Percentiles rank a stretch among this genome's conserved stretches.
These are phyloP conservation scores for Colletotrichum sp. DNA, from an alignment of 2,329 filamentous ascomycete species.

Conservation along the genomic window DNA sequence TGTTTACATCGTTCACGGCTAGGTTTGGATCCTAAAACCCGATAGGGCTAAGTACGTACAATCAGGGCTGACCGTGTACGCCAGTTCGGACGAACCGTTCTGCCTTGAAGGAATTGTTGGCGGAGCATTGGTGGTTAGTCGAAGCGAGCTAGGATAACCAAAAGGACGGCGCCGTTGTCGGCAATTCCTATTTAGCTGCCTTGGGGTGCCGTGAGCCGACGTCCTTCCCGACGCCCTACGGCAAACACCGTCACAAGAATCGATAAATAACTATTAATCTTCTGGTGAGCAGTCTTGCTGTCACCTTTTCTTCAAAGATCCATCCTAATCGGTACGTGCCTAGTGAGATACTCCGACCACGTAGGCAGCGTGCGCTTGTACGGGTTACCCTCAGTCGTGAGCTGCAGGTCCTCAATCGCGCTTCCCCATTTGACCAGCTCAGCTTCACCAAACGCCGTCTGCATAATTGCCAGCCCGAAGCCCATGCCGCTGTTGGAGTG, in stretches of 20 bases:
- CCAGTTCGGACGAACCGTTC: background rate
- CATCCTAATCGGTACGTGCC: conserved; percentile 43
- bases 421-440: conserved; percentile 65
- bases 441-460: conserved; percentile 66
- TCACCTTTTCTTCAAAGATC: background rate
- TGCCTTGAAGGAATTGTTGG: background rate
- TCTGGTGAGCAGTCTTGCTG: background rate
- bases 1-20: background rate
- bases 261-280: background rate
- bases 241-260: background rate
- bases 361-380: conserved; percentile 54
- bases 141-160: background rate
- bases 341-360: conserved; percentile 56
- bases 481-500: conserved; percentile 61
- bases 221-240: background rate
- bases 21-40: background rate
- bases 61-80: background rate
- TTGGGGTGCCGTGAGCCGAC: background rate
- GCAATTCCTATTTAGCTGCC: background rate
- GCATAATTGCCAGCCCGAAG: conserved; percentile 61
- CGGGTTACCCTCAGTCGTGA: conserved; percentile 37
- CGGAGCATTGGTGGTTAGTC: background rate
- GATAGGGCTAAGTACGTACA: background rate
- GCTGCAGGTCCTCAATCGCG: conserved; percentile 66
- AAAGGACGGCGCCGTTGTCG: background rate